Evolutionary conservation across 2,329 filamentous ascomycete genomes (phyloP), one percentile per base, ranked within the genome.

Genomic region (Aspergillus caelatus): DNA sequence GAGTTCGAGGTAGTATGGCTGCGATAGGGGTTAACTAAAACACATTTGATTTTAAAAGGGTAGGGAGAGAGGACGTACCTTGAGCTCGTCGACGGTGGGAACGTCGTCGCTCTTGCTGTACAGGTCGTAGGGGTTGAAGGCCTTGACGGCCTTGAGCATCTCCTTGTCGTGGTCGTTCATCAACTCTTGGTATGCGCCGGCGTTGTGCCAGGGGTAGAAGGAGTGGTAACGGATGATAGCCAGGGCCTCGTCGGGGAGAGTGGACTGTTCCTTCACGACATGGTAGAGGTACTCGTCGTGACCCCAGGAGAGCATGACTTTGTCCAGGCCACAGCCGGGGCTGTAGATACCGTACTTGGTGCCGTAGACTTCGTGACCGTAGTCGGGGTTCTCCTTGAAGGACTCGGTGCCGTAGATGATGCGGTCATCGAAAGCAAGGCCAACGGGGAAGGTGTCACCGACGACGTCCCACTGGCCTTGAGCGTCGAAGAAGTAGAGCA

Each of bases 171-270:
- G 90, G 65, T 90, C 88, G 76, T 90, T 86, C 93, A 96, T 96
- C 77, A 96, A 86, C 79, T 92, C 88, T 65, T 80, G 79, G 80
- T 97, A 97, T 8, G 91, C 93, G 60, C 89, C 90, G 77, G 90
- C 89, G 65, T 85, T 87, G 80, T 96, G 93, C 93, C 93, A 97
- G 19, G 93, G 90, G 80, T 97, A 97, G 81, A 96, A 96, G 7
- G 89, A 92, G 81, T 97, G 93, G 80, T 96, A 96, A 61, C 93
- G 85, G 76, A 97, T 95, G 92, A 97, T 96, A 65, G 93, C 93
- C 12, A 97, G 85, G 0, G 90, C 91, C 84, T 96, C 93, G 54
- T 86, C 84, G 0, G 93, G 93, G 50, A 97, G 84, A 0, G 83
- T 90, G 56, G 86, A 90, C 83, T 96, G 93, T 67, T 91, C 89